Evolutionary conservation across 352 stramenopile species (phyloP), one percentile per base, ranked within the genome.

Genomic region (Globisporangium spiculum): DNA sequence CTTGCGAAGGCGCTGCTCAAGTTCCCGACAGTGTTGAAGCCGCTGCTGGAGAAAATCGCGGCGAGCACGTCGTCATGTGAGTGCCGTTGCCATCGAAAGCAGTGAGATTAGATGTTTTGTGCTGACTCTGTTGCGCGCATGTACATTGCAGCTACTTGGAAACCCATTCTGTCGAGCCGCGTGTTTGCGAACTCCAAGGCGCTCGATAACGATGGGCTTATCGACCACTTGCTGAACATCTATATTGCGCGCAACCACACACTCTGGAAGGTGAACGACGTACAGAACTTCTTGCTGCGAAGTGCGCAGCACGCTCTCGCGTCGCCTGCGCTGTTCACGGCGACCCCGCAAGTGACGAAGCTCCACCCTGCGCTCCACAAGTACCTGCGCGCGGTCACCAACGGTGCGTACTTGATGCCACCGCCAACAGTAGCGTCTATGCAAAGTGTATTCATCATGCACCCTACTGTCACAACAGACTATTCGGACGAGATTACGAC

Each of bases 401-500:
- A 78, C 64, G 88, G 86, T 94, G 78, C 12, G 68, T 61, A 5
- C 41, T 6, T 27, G n/a, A 22, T 52, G 18, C 18, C 44, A 52
- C 16, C 44, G 10, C 3, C 44, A 24, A 52, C 44, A 50, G 41
- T 50, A 22, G 41, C 41, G 14, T 20, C 41, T 22, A 52, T 52
- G 18, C 44, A 52, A 52, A 52, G 38, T 24, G 44, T 52, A 52
- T 18, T 52, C 44, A 52, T 24, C 24, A 44, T 58, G 7, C 7
- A 20, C 41, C 26, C 22, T 24, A 44, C 67, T 52, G 6, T 69
- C 32, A n/a, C 18, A 16, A 5, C 57, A 93, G 87, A 96, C 68
- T 96, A 90, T 69, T 93, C 86, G 76, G 88, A 96, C 60, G 88
- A 96, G 56, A 88, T 96, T 68, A 94, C 88, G 61, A 96, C 86